Base-by-base conservation (phyloP, 345 rosid species). In the Hibiscus tridactylites region DNA sequence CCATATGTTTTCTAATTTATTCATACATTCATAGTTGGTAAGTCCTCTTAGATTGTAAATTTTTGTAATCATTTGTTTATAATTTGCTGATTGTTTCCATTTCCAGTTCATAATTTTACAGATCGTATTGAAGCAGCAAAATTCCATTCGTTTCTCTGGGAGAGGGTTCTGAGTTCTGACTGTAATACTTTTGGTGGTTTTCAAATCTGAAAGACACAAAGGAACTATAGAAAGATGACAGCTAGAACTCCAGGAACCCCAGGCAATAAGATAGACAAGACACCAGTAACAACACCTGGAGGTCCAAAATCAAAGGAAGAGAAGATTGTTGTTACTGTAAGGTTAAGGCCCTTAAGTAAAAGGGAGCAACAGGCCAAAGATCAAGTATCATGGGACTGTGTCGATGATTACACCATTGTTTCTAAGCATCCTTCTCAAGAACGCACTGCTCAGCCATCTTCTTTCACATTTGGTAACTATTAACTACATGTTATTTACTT, bases 271-370 rank as follows among this genome's bases (percentile, higher is more conserved):
- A 84, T 71, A n/a, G 99, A 96, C 1, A 87, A 83, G 78, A 84
- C 88, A 6, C 86, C 91, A n/a, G 88, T 68, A 68, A 81, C 91
- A 1, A 90, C 97, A 0, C 95, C 92, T 19, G 95, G 91, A 35
- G 85, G 93, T 58, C 79, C 88, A 19, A 92, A 84, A 81, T 66
- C 91, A 0, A 91, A 80, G 77, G 99, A 96, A 76, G 99, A 96
- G 90, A 96, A 92, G 83, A 91, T 92, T 33, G 98, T 96, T 12
- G 99, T 96, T 66, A 96, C 98, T 4, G 98, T 96, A 13, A 78
- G 99, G 67, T 80, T 96, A 73, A 84, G 99, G 82, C 99, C 98
- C 69, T 65, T 96, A 61, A 92, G 82, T 85, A 96, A 88, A 82
- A 92, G 81, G 85, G 98, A 96, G 77, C 91, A 80, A 77, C 72